A percentile compares a stretch with the other conserved stretches of the same genome.
Evolutionary conservation across 768 basidiomycete genomes (phyloP).

Genomic region (Mrakia blollopis): DNA sequence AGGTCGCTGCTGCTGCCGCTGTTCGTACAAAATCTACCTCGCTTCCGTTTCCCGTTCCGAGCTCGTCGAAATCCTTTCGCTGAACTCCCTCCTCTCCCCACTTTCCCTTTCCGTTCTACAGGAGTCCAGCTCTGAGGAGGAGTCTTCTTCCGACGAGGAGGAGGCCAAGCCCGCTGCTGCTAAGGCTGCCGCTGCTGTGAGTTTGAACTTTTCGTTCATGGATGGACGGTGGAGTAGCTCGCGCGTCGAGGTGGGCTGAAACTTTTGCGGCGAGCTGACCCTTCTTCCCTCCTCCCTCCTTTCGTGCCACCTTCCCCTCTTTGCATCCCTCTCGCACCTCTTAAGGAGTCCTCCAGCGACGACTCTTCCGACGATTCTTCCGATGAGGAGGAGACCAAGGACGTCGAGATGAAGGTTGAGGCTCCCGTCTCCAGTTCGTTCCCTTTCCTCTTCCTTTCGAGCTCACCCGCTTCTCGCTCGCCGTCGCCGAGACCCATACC

Average conservation of each 20-base stretch:
- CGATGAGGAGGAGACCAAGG: conserved; percentile 43
- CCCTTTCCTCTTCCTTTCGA: conserved; percentile 28
- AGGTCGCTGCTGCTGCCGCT: conserved; percentile 26
- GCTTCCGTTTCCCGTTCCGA: background rate
- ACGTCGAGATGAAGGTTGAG: conserved; percentile 59
- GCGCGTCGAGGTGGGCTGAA: background rate
- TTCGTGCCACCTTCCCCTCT: background rate
- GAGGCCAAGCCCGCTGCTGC: conserved; percentile 27
- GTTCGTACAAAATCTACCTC: background rate
- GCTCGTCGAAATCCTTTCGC: background rate
- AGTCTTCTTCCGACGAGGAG: conserved; percentile 33
- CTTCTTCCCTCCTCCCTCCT: background rate
- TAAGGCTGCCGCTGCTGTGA: conserved; percentile 22
- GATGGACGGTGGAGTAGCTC: background rate
- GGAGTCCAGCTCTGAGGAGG: conserved; percentile 27
- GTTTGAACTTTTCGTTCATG: background rate
- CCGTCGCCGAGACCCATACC: no score
- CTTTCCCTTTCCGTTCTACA: background rate
- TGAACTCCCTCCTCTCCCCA: background rate
- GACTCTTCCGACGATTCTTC: conserved; percentile 31
- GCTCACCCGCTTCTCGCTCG: background rate
- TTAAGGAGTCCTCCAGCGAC: conserved; percentile 13
- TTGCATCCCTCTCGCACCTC: background rate
- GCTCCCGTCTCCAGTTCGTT: conserved; percentile 24
- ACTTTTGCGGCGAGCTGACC: conserved; percentile 13